Conservation (phyloP, 345 rosid species). For the Hibiscus syriacus region DNA sequence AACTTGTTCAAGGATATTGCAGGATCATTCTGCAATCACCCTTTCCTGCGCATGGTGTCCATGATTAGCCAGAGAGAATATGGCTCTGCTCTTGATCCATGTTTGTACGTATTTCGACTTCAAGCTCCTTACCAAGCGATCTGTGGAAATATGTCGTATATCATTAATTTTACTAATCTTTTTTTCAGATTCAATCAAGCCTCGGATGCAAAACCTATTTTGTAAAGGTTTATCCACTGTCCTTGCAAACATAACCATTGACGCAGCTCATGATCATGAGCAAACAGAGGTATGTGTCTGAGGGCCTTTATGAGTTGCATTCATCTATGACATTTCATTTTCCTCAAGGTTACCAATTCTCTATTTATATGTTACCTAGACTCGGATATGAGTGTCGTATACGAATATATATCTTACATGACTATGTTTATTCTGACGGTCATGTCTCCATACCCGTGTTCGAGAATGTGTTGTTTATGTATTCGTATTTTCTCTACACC, state of each 20-base stretch:
- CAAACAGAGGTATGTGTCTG: constrained; percentile 62
- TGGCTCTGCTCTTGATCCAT: constrained; percentile 58
- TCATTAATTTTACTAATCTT: not conserved
- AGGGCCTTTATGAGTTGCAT: not conserved
- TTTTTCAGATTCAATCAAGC: constrained; percentile 55
- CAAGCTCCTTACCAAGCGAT: not conserved
- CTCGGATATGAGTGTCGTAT: not conserved
- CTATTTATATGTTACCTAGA: not conserved
- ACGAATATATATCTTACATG: too few species aligned
- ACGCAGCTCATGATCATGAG: constrained; percentile 46
- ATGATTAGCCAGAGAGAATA: constrained; percentile 59
- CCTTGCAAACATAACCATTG: constrained; percentile 56
- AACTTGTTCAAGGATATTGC: constrained; percentile 18
- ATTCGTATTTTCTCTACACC: not conserved
- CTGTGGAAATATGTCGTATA: not conserved
- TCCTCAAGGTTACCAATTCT: too few species aligned
- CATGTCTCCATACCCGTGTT: too few species aligned
- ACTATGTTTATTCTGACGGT: too few species aligned
- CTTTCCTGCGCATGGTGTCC: constrained; percentile 77
- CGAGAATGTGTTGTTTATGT: not conserved
- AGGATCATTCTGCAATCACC: constrained; percentile 89
- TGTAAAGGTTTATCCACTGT: constrained; percentile 44
- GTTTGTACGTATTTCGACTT: constrained; percentile 23
- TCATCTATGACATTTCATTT: constrained; percentile 1
- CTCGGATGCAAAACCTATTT: constrained; percentile 44